These are phyloP conservation scores for Blastobotrys attinorum DNA, from an alignment of 805 yeast species.

Conservation along the genomic window DNA sequence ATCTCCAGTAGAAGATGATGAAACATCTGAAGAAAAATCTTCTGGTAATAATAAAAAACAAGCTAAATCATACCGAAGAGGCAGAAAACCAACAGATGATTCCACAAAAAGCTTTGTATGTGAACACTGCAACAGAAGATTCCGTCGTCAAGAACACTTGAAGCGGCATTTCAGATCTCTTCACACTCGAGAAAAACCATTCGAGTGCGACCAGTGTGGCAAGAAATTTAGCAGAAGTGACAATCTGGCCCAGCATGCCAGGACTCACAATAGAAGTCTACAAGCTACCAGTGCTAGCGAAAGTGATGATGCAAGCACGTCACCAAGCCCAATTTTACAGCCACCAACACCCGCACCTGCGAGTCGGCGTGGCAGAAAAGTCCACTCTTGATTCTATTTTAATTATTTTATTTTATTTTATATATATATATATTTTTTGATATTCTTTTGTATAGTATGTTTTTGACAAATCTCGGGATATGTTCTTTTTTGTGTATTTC, in stretches of 20 bases:
- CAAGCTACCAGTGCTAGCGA: neutral
- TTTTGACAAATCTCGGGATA: no score
- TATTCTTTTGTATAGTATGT: no score
- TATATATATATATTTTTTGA: no score
- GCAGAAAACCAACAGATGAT: constrained; percentile 7
- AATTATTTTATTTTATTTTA: no score
- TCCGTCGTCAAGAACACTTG: constrained; percentile 70
- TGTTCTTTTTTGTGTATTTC: no score
- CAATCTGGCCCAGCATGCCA: constrained; percentile 28
- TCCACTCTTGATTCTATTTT: neutral
- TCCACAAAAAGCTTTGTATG: constrained; percentile 29
- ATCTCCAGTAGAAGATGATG: neutral
- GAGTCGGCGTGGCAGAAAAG: no score
- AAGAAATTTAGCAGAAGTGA: constrained; percentile 29
- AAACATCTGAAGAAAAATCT: neutral
- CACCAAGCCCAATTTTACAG: constrained; percentile 3
- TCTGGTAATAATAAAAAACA: neutral
- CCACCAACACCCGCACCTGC: constrained; percentile 11
- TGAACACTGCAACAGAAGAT: constrained; percentile 53
- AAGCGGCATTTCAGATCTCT: constrained; percentile 67
- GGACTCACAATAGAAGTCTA: constrained; percentile 18
- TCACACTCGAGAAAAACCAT: constrained; percentile 59
- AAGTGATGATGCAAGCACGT: neutral
- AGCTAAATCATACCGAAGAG: constrained; percentile 3
- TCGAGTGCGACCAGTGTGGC: constrained; percentile 26